Base-by-base conservation (phyloP, 2,329 filamentous ascomycete genomes). In the Penicillium sp. region DNA sequence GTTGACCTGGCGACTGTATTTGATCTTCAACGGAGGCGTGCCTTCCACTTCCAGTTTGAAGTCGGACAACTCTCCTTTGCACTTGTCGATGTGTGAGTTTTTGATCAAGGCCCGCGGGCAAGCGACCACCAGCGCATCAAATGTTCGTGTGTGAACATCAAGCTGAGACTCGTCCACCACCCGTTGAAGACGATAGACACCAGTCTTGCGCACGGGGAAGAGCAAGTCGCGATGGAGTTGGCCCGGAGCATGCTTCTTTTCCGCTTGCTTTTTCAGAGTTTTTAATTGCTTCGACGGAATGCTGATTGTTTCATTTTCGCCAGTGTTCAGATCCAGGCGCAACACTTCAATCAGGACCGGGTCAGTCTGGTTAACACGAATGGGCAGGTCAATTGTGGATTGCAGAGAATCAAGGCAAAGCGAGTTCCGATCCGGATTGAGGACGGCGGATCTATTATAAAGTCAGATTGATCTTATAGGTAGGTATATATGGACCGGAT, bases 81-180 rank as follows among this genome's bases (percentile, higher is more conserved):
- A 99, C 68, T 90, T 89, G 62, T 90, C 82, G 2, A 80, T 76
- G 5, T 83, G 79, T 23, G 84, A 82, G 7, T 86, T 81, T 60
- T 86, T 85, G 29, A 97, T 86, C 50, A 81, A 81, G 21, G 91
- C 94, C 64, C 86, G 87, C 1, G 94, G 94, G 71, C 94, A 99
- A 29, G 85, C 81, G 13, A 96, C 91, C 48, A 99, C 88, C 53
- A 95, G 87, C 0, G 92, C 89, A 66, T 94, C 90, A 48, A 87
- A 87, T 51, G 82, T 83, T 40, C 84, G 82, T 40, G 89, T 86
- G 67, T 92, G 91, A 11, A 97, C 91, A 72, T 97, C 92, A 33
- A 99, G 84, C 73, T 96, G 96, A 58, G 95, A 94, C 72, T 96
- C 88, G 72, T 99, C 94, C 61, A 96, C 78, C 10, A 99, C 92